Evolutionary conservation across 495 filamentous ascomycete genomes (phyloP).

Genomic region (Penicillium subrubescens): DNA sequence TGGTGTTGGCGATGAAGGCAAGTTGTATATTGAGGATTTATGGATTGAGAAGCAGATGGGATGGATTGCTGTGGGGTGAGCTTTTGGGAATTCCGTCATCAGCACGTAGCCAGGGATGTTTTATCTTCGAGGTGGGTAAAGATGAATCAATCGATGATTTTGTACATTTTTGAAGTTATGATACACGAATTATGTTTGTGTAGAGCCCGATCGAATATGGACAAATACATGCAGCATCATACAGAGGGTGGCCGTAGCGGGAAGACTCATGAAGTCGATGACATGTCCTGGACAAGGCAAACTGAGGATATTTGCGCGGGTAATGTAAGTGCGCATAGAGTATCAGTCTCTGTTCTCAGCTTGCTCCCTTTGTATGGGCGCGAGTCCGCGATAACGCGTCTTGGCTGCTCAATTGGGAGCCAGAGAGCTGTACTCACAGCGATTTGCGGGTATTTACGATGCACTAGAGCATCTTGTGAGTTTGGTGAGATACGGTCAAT

Average conservation of each 20-base stretch:
- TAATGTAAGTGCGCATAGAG: neutral
- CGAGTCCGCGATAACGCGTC: neutral
- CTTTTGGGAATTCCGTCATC: slow-evolving; percentile 2
- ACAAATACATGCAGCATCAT: neutral
- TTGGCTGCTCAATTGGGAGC: neutral
- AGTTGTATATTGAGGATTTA: too few relatives aligned
- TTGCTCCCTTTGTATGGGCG: neutral
- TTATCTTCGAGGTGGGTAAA: neutral
- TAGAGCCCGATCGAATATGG: neutral
- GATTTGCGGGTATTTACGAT: neutral
- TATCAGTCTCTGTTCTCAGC: neutral
- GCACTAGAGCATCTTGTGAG: neutral
- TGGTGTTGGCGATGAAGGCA: too few relatives aligned
- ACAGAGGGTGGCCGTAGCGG: neutral
- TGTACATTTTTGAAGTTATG: neutral
- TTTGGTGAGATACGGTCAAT: neutral
- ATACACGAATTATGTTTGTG: neutral
- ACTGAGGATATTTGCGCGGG: neutral
- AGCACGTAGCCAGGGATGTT: neutral
- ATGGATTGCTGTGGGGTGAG: too few relatives aligned
- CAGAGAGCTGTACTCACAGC: neutral
- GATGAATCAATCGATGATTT: neutral
- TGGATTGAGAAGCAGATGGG: too few relatives aligned
- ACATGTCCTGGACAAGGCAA: neutral
- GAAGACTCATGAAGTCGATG: too few relatives aligned